These are phyloP conservation scores for Aristolochia fimbriata DNA, from an alignment of 164 flowering plant genomes.

Conservation along the genomic window DNA sequence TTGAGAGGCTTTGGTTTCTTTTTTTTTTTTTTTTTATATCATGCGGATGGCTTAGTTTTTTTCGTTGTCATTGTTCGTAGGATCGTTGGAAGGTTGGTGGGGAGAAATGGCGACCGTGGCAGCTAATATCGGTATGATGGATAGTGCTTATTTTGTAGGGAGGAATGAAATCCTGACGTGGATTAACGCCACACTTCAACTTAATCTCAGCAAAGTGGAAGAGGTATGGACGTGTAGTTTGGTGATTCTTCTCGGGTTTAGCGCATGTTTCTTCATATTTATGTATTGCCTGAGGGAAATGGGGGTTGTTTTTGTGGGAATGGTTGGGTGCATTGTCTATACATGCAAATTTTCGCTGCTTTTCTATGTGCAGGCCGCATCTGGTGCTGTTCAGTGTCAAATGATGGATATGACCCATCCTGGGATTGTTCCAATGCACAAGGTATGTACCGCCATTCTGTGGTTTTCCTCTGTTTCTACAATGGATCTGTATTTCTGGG, in stretches of 20 bases:
- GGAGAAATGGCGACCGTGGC: conserved; percentile 36
- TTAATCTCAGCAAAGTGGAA: conserved; percentile 67
- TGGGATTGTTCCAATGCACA: conserved; percentile 93
- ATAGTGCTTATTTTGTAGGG: conserved; percentile 85
- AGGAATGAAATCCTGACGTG: conserved; percentile 74
- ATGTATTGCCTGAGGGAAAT: background rate
- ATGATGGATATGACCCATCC: conserved; percentile 85
- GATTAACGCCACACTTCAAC: conserved; percentile 80
- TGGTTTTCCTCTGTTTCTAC: background rate
- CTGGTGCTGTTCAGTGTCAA: conserved; percentile 94
- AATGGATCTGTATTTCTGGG: background rate
- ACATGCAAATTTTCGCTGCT: background rate
- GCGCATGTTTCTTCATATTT: background rate
- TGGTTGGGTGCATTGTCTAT: background rate
- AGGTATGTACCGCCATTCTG: conserved; percentile 27
- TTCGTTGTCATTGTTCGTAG: background rate
- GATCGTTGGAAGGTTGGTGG: no score
- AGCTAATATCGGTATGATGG: conserved; percentile 80
- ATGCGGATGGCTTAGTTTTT: no score
- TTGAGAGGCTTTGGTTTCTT: no score
- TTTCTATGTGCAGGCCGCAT: conserved; percentile 49
- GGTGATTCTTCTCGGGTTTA: background rate
- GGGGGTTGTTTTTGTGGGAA: background rate
- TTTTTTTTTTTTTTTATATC: no score
- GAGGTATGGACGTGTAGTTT: conserved; percentile 30